phyloP scores from a whole-genome alignment of 805 yeast genomes.

The Ogataea neopini region DNA sequence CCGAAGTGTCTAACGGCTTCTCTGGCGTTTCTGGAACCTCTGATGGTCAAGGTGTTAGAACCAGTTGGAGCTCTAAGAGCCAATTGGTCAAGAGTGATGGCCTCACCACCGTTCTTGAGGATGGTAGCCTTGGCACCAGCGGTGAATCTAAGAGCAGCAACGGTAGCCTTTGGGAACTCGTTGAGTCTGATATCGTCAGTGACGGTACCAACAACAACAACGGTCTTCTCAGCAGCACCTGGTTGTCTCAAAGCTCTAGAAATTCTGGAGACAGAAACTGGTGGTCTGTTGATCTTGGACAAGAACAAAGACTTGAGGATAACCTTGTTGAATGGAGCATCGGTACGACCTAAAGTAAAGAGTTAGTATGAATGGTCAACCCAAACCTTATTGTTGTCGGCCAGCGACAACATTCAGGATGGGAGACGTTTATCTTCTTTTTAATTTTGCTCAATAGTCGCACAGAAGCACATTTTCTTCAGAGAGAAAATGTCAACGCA shows the following conservation, averaged over 20 bases:
- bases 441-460: conserved; percentile 52
- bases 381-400: neutral
- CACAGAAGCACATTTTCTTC: conserved; percentile 26
- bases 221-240: conserved; percentile 86
- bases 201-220: conserved; percentile 99
- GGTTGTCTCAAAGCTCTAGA: conserved; percentile 76
- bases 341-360: conserved; percentile 81
- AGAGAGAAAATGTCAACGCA: conserved; percentile 20
- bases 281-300: conserved; percentile 99
- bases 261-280: conserved; percentile 94
- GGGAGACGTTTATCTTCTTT: conserved; percentile 6
- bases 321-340: conserved; percentile 98
- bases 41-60: conserved; percentile 94
- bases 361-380: conserved; percentile 32
- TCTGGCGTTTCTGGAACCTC: conserved; percentile 99
- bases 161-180: conserved; percentile 94
- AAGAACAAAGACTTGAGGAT: conserved; percentile 92
- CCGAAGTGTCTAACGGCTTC: conserved; percentile 99
- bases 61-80: conserved; percentile 99
- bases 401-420: neutral
- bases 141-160: conserved; percentile 99
- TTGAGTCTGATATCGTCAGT: conserved; percentile 96
- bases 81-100: conserved; percentile 97
- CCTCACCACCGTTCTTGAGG: conserved; percentile 99
- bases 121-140: conserved; percentile 98